Evolutionary conservation across 1,284 basidiomycete species (phyloP), one percentile per base, ranked within the genome.

Genomic region (Microbotryum intermedium): DNA sequence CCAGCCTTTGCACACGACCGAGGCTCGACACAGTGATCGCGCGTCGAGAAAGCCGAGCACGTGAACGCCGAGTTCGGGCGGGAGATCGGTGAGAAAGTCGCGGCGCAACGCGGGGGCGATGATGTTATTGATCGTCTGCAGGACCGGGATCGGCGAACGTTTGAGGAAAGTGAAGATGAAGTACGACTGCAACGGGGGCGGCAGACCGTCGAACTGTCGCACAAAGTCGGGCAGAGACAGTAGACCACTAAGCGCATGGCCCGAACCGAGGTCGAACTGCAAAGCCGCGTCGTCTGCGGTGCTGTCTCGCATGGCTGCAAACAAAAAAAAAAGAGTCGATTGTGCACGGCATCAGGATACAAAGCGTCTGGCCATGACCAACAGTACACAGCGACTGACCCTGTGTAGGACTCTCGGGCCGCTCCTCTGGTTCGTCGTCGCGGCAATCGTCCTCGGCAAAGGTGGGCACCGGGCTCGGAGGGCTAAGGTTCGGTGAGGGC

Each of bases 51-150:
- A 88, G 67, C 83, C 84, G 60, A 92, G 80, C 61, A 92, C 80
- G 61, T 86, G 83, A 0, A 87, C 86, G 53, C 88, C 85, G 50
- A 92, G 82, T 69, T 92, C 89, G 23, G 87, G 84, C 9, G 90
- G 90, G 7, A 92, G 80, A 48, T 90, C 81, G 3, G 85, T 87
- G 65, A 92, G 79, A 73, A 91, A 92, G 74, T 92, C 90, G 68
- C 89, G 84, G 23, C 88, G 87, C 28, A 92, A 78, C 8, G 87
- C 88, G 30, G 88, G 88, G 0, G 85, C 85, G 66, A 92, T 79
- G 62, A 92, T 84, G 49, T 85, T 85, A 72, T 91, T 86, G 18
- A 91, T 75, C 6, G 84, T 86, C 57, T 89, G 84, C 30, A 92
- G 77, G 47, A 91, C 88, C 8, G 87, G 84, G 20, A 91, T 79